Evolutionary conservation across 768 basidiomycete genomes (phyloP).

Genomic region (Myochromella boudieri): DNA sequence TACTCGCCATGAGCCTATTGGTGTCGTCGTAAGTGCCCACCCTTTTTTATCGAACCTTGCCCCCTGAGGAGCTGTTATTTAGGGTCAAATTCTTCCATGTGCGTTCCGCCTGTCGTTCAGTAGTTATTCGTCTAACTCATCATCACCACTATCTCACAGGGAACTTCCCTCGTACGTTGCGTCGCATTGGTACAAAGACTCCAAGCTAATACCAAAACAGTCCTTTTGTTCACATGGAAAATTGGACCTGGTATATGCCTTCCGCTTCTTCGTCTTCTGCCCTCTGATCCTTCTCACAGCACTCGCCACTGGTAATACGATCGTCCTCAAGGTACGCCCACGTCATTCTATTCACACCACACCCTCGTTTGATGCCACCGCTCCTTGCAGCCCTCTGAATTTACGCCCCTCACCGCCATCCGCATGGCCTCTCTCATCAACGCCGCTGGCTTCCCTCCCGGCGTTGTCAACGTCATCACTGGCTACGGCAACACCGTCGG

Average conservation of each 20-base stretch:
- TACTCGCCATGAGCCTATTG: slow-evolving; percentile 62
- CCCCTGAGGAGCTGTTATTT: not conserved
- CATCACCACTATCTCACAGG: too few species aligned
- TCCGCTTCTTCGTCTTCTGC: too few species aligned
- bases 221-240: slow-evolving; percentile 73
- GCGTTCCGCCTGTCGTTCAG: not conserved
- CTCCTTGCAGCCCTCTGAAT: slow-evolving; percentile 60
- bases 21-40: slow-evolving; percentile 34
- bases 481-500: slow-evolving; percentile 75
- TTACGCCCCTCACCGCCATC: slow-evolving; percentile 73
- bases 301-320: slow-evolving; percentile 76
- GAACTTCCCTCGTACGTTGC: slow-evolving; percentile 57
- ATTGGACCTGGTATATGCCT: slow-evolving; percentile 60
- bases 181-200: not conserved
- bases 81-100: slow-evolving; percentile 32
- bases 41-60: not conserved
- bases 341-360: not conserved
- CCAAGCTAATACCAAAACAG: slow-evolving; percentile 24
- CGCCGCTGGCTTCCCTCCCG: slow-evolving; percentile 78
- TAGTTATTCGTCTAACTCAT: too few species aligned
- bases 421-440: slow-evolving; percentile 53
- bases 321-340: slow-evolving; percentile 36
- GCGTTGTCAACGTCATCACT: slow-evolving; percentile 75
- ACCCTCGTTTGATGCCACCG: not conserved
- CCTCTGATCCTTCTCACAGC: slow-evolving; percentile 39